These are phyloP conservation scores for Boletus speciosus DNA, from an alignment of 768 basidiomycete genomes.

Conservation along the genomic window DNA sequence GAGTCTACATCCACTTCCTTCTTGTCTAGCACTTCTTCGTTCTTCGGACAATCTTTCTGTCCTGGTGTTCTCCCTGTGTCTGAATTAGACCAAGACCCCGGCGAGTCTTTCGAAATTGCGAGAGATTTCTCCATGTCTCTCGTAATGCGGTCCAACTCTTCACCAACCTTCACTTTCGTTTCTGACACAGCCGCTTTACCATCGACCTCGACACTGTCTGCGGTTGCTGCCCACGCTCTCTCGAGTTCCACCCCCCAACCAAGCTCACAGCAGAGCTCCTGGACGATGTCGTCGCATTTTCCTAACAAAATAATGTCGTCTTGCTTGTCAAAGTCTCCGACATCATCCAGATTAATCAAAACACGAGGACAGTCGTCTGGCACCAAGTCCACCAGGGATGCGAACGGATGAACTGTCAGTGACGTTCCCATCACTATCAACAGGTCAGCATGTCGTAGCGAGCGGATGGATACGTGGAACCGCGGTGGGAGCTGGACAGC, in stretches of 20 bases:
- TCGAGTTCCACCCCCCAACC: constrained; percentile 72
- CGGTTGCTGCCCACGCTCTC: constrained; percentile 52
- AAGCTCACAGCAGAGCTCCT: constrained; percentile 58
- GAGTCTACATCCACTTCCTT: not conserved
- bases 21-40: not conserved
- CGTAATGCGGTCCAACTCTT: constrained; percentile 28
- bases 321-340: constrained; percentile 59
- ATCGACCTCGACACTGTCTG: constrained; percentile 22
- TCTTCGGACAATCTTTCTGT: not conserved
- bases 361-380: constrained; percentile 64
- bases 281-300: constrained; percentile 67
- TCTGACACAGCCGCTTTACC: constrained; percentile 3
- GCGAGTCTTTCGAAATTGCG: constrained; percentile 10
- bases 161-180: constrained; percentile 6
- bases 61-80: not conserved
- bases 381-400: constrained; percentile 63
- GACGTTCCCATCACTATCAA: constrained; percentile 92
- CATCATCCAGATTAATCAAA: constrained; percentile 84
- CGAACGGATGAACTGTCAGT: constrained; percentile 83
- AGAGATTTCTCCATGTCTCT: constrained; percentile 22
- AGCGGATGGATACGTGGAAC: constrained; percentile 58
- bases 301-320: constrained; percentile 66
- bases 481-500: constrained; percentile 59
- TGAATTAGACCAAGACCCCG: not conserved
- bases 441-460: constrained; percentile 69